Evolutionary conservation across 345 rosid species (phyloP).

Genomic region (Clarkia xantiana): DNA sequence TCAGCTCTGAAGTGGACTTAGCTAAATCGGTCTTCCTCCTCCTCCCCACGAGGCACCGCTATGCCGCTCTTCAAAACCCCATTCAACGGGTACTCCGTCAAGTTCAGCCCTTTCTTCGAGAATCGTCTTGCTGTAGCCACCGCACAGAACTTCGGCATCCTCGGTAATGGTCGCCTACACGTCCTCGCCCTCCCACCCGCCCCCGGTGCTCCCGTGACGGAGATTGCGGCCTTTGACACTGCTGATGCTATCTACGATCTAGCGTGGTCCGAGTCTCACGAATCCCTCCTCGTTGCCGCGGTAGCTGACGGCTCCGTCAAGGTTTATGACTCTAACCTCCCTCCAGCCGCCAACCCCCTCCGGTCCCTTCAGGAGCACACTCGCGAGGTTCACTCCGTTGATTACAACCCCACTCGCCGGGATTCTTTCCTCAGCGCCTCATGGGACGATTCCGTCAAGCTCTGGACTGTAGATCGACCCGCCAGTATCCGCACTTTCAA

Average conservation of each 20-base stretch:
- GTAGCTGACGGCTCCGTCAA: constrained; percentile 79
- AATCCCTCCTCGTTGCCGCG: constrained; percentile 70
- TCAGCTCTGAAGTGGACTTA: too few relatives aligned
- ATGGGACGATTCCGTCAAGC: constrained; percentile 87
- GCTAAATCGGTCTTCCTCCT: too few relatives aligned
- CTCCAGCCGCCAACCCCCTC: constrained; percentile 60
- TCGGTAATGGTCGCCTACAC: constrained; percentile 87
- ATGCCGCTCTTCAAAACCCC: constrained; percentile 80
- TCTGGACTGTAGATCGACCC: constrained; percentile 86
- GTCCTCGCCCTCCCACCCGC: constrained; percentile 61
- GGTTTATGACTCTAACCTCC: constrained; percentile 63
- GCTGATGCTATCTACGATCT: constrained; percentile 84
- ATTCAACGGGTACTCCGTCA: constrained; percentile 80
- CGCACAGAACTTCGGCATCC: constrained; percentile 85
- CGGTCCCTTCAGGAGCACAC: constrained; percentile 78
- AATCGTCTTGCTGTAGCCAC: constrained; percentile 82
- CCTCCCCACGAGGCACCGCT: constrained; percentile 4
- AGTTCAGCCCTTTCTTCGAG: constrained; percentile 82
- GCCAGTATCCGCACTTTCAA: constrained; percentile 70
- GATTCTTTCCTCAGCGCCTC: constrained; percentile 81
- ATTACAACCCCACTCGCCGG: constrained; percentile 83
- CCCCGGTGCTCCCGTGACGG: constrained; percentile 32
- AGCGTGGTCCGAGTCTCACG: constrained; percentile 93
- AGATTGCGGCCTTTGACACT: constrained; percentile 52
- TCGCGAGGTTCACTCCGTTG: constrained; percentile 77